phyloP scores from a whole-genome alignment of 225 moss, liverwort and hornwort genomes.

The Physcomitrium patens region DNA sequence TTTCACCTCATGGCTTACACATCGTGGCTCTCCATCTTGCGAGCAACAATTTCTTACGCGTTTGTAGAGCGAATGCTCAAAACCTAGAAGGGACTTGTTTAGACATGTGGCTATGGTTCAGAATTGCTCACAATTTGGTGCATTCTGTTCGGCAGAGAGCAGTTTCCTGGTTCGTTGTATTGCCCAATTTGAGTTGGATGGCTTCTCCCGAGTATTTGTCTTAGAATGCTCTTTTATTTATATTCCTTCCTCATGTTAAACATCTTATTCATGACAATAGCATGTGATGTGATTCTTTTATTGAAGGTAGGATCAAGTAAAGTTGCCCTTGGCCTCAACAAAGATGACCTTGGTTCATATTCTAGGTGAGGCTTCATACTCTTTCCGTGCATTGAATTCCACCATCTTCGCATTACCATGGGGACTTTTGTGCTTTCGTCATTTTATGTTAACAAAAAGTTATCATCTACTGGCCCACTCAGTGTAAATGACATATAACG shows the following conservation, averaged over 20 bases:
- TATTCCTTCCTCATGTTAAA: no score
- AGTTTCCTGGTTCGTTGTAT: background rate
- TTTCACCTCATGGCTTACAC: background rate
- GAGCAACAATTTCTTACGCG: background rate
- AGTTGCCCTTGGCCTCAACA: conserved; percentile 63
- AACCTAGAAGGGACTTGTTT: background rate
- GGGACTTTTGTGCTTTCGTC: no score
- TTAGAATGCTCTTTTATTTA: no score
- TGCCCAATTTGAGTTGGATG: background rate
- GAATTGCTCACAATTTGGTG: conserved; percentile 4
- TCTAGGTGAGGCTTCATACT: conserved; percentile 50
- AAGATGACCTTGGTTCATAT: conserved; percentile 71
- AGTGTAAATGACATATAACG: background rate
- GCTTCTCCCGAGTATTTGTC: no score
- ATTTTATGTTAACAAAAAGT: no score
- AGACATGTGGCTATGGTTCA: background rate
- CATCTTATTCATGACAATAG: conserved; percentile 14
- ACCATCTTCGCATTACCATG: background rate
- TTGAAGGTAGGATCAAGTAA: conserved; percentile 62
- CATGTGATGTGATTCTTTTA: conserved; percentile 18
- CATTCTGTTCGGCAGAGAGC: background rate
- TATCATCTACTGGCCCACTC: no score
- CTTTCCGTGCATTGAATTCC: background rate
- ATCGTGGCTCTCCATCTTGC: background rate
- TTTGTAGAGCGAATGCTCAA: background rate